Conservation (phyloP, 83 land plant species). For the Isoetes engelmannii region DNA sequence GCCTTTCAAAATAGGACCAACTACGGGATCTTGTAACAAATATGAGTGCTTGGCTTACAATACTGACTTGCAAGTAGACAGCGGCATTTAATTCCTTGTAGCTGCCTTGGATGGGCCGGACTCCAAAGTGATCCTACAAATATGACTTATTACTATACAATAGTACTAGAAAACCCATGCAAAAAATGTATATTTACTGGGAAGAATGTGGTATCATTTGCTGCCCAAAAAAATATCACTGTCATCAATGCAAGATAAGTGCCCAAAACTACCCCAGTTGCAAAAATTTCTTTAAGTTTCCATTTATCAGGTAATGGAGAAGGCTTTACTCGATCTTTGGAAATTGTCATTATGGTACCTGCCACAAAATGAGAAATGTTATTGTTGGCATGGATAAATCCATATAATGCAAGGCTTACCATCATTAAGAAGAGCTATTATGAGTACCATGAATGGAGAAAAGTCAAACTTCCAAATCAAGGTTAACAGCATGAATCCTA, state of each 20-base stretch:
- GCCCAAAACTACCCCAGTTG: conserved; percentile 22
- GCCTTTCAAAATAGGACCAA: conserved; percentile 25
- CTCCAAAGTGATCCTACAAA: conserved; percentile 20
- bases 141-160: not conserved
- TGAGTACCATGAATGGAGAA: conserved; percentile 4
- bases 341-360: conserved; percentile 32
- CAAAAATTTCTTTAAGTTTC: conserved; percentile 22
- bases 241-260: conserved; percentile 21
- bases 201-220: conserved; percentile 18
- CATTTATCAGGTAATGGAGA: conserved; percentile 29
- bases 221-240: conserved; percentile 22
- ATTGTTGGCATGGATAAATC: not conserved
- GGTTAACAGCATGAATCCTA: conserved; percentile 7
- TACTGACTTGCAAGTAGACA: conserved; percentile 25
- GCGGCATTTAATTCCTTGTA: conserved; percentile 11
- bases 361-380: not conserved
- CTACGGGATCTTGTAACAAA: conserved; percentile 20
- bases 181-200: conserved; percentile 8
- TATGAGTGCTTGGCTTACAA: conserved; percentile 27
- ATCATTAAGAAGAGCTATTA: not conserved
- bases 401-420: not conserved
- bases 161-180: not conserved
- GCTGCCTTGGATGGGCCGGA: not conserved
- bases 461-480: conserved; percentile 11
- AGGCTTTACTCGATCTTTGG: conserved; percentile 28